Evolutionary conservation across 768 basidiomycete genomes (phyloP), one percentile per base, ranked within the genome.

Genomic region (Russula emetica): DNA sequence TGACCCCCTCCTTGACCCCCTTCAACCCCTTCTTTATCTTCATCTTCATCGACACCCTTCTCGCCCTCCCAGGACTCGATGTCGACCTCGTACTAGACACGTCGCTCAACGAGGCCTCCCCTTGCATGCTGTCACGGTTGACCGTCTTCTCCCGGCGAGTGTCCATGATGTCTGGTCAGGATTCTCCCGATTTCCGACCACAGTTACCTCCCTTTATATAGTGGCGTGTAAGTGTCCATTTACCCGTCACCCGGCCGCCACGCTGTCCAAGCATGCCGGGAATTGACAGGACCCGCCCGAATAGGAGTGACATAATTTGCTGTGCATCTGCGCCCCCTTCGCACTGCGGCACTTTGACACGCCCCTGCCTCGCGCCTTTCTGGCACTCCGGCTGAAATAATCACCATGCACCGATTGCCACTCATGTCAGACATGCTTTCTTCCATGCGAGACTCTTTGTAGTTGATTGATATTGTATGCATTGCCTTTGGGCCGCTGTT

Each of bases 1-100:
- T 68, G 44, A 63, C 56, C 67, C 70, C 67, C 57, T 40, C 64
- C 66, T 69, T 68, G 44, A 63, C 56, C 67, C 70, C 67, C 66
- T 70, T 67, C 30, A 69, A 64, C 34, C 58, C 63, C 53, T 64
- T 61, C 42, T 61, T 59, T 14, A 72, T 58, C 54, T 67, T 63
- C 44, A 72, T 58, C 54, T 67, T 63, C 44, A 66, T 64, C 53
- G 69, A 67, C 30, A 73, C 71, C 55, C 22, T 65, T 40, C 64
- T 60, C 55, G 42, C 55, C 49, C 64, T 14, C 24, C 64, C 59
- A 18, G 64, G 64, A 38, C 55, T 65, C 34, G 58, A 54, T n/a
- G 30, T 32, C 18, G 47, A 20, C 32, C 11, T 13, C 28, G 47
- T 40, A 13, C 36, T 36, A 0, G 64, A 65, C 26, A 10, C 20